Percentiles rank a stretch among this genome's conserved stretches.
Evolutionary conservation across 2,329 filamentous ascomycete species (phyloP).

Genomic region (Intubia oerlemansii): DNA sequence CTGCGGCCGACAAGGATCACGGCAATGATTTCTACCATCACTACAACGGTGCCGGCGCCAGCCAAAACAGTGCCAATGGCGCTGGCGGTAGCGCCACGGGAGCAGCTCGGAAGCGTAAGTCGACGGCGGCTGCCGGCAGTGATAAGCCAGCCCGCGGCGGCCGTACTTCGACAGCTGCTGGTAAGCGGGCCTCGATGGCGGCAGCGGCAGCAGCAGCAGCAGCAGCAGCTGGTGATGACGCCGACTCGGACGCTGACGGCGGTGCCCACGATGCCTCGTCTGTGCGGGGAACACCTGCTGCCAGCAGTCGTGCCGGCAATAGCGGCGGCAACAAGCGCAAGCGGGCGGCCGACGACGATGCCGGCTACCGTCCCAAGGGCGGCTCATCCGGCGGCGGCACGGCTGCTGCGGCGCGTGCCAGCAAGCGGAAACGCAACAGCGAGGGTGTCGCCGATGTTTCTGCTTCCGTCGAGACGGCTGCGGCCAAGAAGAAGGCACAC

Average conservation of each 20-base stretch:
- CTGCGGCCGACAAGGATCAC: slow-evolving; percentile 18
- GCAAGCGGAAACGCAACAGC: slow-evolving; percentile 39
- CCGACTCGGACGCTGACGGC: slow-evolving; percentile 8
- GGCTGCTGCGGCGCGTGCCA: slow-evolving; percentile 16
- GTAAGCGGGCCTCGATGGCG: slow-evolving; percentile 12
- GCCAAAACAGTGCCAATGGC: slow-evolving; percentile 2
- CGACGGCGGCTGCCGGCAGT: not conserved
- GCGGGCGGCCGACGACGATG: slow-evolving; percentile 28
- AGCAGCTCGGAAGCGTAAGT: slow-evolving; percentile 3
- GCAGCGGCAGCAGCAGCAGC: too few species aligned
- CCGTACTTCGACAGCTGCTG: too few species aligned
- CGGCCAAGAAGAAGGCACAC: slow-evolving; percentile 11
- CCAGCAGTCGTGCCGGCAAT: slow-evolving; percentile 16
- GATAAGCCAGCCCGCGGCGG: slow-evolving; percentile 8
- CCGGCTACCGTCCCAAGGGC: slow-evolving; percentile 36
- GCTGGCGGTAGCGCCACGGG: not conserved
- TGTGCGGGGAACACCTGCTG: slow-evolving; percentile 5
- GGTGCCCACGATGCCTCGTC: slow-evolving; percentile 5
- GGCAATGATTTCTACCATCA: slow-evolving; percentile 10
- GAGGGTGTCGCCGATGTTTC: too few species aligned
- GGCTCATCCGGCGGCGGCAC: slow-evolving; percentile 16
- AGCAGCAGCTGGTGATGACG: slow-evolving; percentile 1
- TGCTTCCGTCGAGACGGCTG: too few species aligned
- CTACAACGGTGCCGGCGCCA: slow-evolving; percentile 6
- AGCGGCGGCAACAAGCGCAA: too few species aligned